phyloP scores from a whole-genome alignment of 208 protist genomes.

The Porcisia hertigi region DNA sequence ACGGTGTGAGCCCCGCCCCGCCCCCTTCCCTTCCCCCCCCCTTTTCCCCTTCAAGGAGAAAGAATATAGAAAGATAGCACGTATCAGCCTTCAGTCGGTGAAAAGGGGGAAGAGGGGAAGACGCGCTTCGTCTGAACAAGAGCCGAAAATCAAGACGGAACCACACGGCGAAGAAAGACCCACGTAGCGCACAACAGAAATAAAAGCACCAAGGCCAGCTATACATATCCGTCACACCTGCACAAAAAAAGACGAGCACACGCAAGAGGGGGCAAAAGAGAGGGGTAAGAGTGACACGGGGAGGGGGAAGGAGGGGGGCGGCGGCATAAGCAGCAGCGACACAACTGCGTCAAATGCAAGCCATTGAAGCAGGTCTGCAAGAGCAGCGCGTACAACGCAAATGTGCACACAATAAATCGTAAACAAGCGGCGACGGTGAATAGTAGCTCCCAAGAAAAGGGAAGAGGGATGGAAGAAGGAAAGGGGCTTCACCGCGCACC shows the following conservation, averaged over 20 bases:
- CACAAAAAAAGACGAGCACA: constrained; percentile 2
- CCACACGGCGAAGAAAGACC: neutral
- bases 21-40: neutral
- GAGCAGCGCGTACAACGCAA: neutral
- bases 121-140: neutral
- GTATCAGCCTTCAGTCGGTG: neutral
- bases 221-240: constrained; percentile 1
- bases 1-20: neutral
- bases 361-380: neutral
- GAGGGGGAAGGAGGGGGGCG: neutral
- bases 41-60: neutral
- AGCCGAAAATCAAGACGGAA: neutral
- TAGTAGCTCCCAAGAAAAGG: neutral
- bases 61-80: too few species aligned
- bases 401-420: too few species aligned
- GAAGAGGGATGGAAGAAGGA: neutral
- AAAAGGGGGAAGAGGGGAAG: neutral
- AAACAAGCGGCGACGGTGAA: too few species aligned
- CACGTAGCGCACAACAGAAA: neutral
- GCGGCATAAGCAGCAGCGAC: neutral
- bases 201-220: neutral
- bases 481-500: neutral
- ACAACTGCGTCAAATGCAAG: neutral
- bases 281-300: constrained; percentile 1
- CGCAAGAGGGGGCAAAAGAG: constrained; percentile 3